Base-by-base conservation (phyloP, 345 rosid genomes). In the Laguncularia racemosa region DNA sequence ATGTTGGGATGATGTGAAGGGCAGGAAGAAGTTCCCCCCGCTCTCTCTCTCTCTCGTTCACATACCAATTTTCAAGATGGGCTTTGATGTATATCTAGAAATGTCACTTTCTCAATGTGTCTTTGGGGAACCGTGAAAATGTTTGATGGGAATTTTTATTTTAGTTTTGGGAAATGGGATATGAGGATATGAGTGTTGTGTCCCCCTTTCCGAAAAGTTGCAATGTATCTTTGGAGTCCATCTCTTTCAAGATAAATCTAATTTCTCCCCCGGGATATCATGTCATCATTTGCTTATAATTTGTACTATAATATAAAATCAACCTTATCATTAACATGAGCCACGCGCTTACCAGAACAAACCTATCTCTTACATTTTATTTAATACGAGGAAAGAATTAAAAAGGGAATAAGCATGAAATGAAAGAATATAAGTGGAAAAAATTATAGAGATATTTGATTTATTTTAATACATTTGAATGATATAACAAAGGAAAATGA, bases 11-110 rank as follows among this genome's bases (percentile, higher is more conserved):
- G 76, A 71, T 73, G 77, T 71, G 57, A 46, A 73, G 46, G 50
- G 40, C 40, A 33, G 5, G 28, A 33, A 33, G 40, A 33, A 33
- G 47, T 51, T 18, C 28, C 12, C 12, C 26, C 16, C n/a, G 16
- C 12, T 57, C 13, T 20, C 6, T 28, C 55, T 12, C 9, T 14
- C 4, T 28, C 43, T 44, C 13, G 6, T 13, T 17, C 13, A 13
- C 4, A 13, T 58, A 71, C 53, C 79, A 64, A 71, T 49, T 74
- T 82, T 78, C 82, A 73, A 78, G 78, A 73, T 60, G 64, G 80
- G 79, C 63, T 69, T 73, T 77, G 68, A 63, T 63, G 76, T 64
- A 68, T 64, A 77, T 75, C 57, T 48, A 73, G 75, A 69, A 71
- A 69, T 73, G 81, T 75, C 63, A 44, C 64, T 59, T 77, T 75